These are phyloP conservation scores for Yarrowia sp. DNA, from an alignment of 805 yeast genomes.

Conservation along the genomic window DNA sequence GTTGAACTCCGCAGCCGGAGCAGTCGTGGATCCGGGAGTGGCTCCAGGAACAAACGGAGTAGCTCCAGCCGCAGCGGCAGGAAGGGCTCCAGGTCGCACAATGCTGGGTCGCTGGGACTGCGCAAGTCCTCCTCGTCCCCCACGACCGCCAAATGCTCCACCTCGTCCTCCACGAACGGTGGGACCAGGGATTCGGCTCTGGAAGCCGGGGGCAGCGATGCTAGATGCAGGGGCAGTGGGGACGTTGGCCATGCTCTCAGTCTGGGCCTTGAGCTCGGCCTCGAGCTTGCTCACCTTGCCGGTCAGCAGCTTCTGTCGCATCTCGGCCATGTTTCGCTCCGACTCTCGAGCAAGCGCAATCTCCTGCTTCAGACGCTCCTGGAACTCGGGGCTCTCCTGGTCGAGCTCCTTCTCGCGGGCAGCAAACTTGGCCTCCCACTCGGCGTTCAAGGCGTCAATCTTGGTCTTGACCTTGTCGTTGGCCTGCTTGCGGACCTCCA, in stretches of 20 bases:
- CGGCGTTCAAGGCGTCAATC: background rate
- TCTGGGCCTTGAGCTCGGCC: slow-evolving; percentile 36
- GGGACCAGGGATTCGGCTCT: slow-evolving; percentile 15
- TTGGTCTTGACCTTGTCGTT: slow-evolving; percentile 11
- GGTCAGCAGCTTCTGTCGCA: slow-evolving; percentile 55
- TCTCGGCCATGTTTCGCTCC: slow-evolving; percentile 56
- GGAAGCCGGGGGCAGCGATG: background rate
- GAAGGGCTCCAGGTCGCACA: background rate
- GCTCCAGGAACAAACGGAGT: slow-evolving; percentile 12
- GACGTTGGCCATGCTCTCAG: background rate
- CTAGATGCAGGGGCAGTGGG: background rate
- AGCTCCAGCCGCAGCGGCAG: background rate
- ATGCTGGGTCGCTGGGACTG: slow-evolving; percentile 17
- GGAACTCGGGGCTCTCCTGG: slow-evolving; percentile 40
- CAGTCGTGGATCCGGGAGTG: background rate
- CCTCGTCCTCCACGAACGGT: slow-evolving; percentile 16
- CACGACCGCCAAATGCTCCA: too few relatives aligned
- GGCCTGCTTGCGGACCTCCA: background rate
- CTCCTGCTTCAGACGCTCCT: slow-evolving; percentile 43
- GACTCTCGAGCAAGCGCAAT: slow-evolving; percentile 49
- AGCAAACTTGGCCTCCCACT: background rate
- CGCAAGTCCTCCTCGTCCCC: background rate
- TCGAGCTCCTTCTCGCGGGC: background rate
- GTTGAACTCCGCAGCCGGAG: background rate
- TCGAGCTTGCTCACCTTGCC: slow-evolving; percentile 54